These are phyloP conservation scores for Globisporangium iwayamae DNA, from an alignment of 352 stramenopile genomes.

Conservation along the genomic window DNA sequence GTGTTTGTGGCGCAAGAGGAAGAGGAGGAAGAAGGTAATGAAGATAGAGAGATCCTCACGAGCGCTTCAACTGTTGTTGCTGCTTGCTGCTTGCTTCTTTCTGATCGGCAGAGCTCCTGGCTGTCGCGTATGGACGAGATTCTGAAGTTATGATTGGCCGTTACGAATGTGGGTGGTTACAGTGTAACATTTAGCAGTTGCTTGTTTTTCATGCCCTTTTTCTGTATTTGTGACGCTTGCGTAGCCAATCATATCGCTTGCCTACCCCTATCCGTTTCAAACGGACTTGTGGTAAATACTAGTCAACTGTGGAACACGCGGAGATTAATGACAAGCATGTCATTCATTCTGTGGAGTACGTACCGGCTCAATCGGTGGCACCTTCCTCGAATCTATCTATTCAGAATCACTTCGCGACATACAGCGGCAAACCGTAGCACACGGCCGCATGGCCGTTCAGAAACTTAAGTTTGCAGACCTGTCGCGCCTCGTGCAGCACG, in stretches of 20 bases:
- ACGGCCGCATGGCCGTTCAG: constrained; percentile 95
- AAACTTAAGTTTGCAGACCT: constrained; percentile 91
- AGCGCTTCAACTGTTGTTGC: not conserved
- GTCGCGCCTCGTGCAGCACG: constrained; percentile 69
- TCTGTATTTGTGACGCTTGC: not conserved
- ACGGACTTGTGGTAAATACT: not conserved
- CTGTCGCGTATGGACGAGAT: not conserved
- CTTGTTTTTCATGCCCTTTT: not conserved
- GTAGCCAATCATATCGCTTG: not conserved
- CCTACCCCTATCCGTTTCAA: not conserved
- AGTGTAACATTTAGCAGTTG: not conserved
- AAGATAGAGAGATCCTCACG: not conserved
- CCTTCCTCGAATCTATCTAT: not conserved
- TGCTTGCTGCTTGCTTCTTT: not conserved
- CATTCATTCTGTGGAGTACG: not conserved
- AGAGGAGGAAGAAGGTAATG: not conserved
- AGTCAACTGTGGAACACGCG: too few species aligned
- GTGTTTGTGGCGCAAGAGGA: not conserved
- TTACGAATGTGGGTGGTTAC: not conserved
- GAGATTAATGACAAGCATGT: not conserved
- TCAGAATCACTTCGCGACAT: constrained; percentile 20
- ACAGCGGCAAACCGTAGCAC: constrained; percentile 92
- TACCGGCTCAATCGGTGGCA: not conserved
- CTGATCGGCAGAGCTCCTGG: not conserved
- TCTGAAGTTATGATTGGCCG: constrained; percentile 3